A percentile compares a stretch with the other conserved stretches of the same genome.
These are phyloP conservation scores for Lasiosphaeris hirsuta DNA, from an alignment of 495 filamentous ascomycete species.

Conservation along the genomic window DNA sequence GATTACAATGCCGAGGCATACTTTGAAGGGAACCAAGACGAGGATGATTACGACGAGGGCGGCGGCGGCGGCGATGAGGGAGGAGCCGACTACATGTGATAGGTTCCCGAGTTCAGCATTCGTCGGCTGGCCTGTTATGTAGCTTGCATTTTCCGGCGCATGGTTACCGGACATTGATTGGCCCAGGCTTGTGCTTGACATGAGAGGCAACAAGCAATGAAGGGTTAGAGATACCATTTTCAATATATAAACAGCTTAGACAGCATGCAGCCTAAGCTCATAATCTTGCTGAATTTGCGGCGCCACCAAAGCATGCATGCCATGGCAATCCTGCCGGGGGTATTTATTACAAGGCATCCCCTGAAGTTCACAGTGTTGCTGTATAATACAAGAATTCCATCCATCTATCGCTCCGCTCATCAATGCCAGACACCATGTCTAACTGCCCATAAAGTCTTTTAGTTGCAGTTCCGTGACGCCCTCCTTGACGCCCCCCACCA, in stretches of 20 bases:
- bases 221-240: slow-evolving; percentile 25
- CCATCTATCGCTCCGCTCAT: too few species aligned
- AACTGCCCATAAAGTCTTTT: slow-evolving; percentile 46
- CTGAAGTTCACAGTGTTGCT: not conserved
- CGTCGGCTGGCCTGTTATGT: not conserved
- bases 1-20: slow-evolving; percentile 56
- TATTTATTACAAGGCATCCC: slow-evolving; percentile 2
- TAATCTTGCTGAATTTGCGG: not conserved
- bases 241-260: too few species aligned
- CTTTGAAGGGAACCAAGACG: slow-evolving; percentile 50
- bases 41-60: slow-evolving; percentile 48
- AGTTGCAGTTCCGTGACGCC: slow-evolving; percentile 65
- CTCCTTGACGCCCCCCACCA: slow-evolving; percentile 66
- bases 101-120: not conserved
- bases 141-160: slow-evolving; percentile 13
- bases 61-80: slow-evolving; percentile 46
- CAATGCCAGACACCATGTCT: not conserved
- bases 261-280: too few species aligned
- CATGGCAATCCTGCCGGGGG: not conserved
- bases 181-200: not conserved
- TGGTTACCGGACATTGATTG: not conserved
- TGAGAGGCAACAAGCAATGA: not conserved
- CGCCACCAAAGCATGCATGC: not conserved
- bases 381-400: not conserved
- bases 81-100: slow-evolving; percentile 18